These are phyloP conservation scores for Entomortierella beljakovae DNA, from an alignment of 192 early-diverging fungal species.

Conservation along the genomic window DNA sequence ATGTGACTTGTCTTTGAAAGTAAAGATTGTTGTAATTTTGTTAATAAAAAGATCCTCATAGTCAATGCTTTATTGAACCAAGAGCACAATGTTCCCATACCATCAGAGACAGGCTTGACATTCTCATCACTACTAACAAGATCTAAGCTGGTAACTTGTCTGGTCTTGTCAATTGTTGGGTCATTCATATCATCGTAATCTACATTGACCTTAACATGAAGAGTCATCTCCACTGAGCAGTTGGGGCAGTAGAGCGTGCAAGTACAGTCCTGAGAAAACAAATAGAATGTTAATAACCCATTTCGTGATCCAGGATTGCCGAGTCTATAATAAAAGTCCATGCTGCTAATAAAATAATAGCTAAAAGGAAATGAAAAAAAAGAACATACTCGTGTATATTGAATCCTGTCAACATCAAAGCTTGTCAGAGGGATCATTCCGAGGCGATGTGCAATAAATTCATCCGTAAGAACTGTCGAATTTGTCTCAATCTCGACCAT, in stretches of 20 bases:
- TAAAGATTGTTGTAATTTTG: background rate
- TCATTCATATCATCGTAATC: constrained; percentile 57
- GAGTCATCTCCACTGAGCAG: constrained; percentile 90
- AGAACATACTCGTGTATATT: constrained; percentile 75
- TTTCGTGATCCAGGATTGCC: background rate
- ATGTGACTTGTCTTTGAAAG: constrained; percentile 26
- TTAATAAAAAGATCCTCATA: constrained; percentile 8
- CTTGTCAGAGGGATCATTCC: constrained; percentile 94
- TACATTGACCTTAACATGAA: constrained; percentile 87
- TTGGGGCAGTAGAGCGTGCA: constrained; percentile 86
- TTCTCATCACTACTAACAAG: constrained; percentile 80
- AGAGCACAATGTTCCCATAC: too few species aligned
- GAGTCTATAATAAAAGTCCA: too few species aligned
- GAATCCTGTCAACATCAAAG: constrained; percentile 79
- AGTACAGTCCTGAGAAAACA: constrained; percentile 68
- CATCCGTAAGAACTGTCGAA: constrained; percentile 93
- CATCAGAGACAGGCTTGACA: constrained; percentile 74
- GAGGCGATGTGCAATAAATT: constrained; percentile 94
- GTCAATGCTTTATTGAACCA: constrained; percentile 1
- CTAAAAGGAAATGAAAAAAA: too few species aligned
- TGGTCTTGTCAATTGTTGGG: constrained; percentile 68
- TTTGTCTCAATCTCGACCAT: constrained; percentile 95
- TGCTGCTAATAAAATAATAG: background rate
- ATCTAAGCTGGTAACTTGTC: constrained; percentile 85
- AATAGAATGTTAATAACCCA: background rate